Conservation (phyloP, 176 grass and related monocot species). For the Cocos nucifera region DNA sequence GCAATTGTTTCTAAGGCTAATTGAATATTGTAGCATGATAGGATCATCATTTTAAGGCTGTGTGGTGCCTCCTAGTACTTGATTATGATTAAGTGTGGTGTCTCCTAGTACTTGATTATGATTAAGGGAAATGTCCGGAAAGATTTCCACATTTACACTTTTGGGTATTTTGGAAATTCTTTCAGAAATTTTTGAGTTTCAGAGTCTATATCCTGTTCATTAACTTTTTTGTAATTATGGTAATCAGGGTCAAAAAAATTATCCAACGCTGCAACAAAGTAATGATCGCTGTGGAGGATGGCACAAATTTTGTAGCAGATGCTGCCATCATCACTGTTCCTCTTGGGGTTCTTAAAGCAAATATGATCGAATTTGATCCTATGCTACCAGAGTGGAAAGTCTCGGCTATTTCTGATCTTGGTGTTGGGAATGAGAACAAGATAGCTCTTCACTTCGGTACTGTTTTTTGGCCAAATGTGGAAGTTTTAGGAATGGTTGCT, state of each 20-base stretch:
- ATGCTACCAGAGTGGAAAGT: conserved; percentile 67
- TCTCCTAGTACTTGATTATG: no score
- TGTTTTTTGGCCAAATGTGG: conserved; percentile 82
- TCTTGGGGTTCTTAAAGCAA: conserved; percentile 86
- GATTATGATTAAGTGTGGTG: no score
- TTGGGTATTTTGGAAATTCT: no score
- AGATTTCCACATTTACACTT: no score
- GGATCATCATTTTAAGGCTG: no score
- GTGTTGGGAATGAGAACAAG: conserved; percentile 75
- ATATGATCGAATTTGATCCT: conserved; percentile 83
- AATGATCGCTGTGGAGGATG: conserved; percentile 40
- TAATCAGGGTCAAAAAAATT: conserved; percentile 62
- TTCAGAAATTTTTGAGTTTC: no score
- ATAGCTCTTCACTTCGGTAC: conserved; percentile 63
- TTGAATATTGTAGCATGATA: no score
- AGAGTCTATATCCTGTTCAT: no score
- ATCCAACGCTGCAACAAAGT: conserved; percentile 38
- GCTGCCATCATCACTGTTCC: conserved; percentile 81
- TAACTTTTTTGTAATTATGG: neutral
- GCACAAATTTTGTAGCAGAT: conserved; percentile 47
- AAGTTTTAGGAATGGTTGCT: conserved; percentile 63
- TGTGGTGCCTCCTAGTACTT: no score
- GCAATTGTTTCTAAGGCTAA: no score
- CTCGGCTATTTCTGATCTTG: conserved; percentile 64
- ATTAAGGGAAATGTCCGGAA: no score